Evolutionary conservation across 805 yeast species (phyloP).

Genomic region (Yamadazyma phyllophila): DNA sequence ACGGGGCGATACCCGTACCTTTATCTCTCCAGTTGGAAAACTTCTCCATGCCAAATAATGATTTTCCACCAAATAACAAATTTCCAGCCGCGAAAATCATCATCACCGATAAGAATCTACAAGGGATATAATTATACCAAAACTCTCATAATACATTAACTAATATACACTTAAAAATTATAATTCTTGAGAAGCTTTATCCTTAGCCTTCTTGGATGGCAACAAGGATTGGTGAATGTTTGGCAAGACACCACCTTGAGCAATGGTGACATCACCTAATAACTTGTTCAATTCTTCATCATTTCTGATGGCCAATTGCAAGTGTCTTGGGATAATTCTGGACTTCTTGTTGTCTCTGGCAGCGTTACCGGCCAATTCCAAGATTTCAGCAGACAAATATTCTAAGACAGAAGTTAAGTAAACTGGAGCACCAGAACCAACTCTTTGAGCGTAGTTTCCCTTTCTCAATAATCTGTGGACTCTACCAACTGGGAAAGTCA

Average conservation of each 20-base stretch:
- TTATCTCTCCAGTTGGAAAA: conserved; percentile 83
- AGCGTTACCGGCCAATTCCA: conserved; percentile 98
- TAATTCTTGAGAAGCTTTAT: conserved; percentile 67
- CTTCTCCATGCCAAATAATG: conserved; percentile 59
- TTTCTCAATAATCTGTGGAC: conserved; percentile 94
- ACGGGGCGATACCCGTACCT: conserved; percentile 93
- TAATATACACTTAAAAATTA: conserved; percentile 27
- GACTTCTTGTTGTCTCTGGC: conserved; percentile 99
- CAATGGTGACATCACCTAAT: conserved; percentile 89
- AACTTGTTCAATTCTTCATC: conserved; percentile 98
- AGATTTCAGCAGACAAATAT: conserved; percentile 95
- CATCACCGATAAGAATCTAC: background rate
- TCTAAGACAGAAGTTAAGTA: conserved; percentile 96
- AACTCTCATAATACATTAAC: conserved; percentile 15
- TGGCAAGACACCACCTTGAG: conserved; percentile 99
- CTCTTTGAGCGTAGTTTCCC: conserved; percentile 97
- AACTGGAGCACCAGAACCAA: conserved; percentile 99
- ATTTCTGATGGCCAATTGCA: conserved; percentile 97
- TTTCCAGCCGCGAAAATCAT: background rate
- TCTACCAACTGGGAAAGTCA: conserved; percentile 99
- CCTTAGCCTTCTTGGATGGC: conserved; percentile 69
- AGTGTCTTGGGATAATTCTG: conserved; percentile 98
- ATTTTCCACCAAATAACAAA: too few species aligned
- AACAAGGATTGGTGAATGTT: conserved; percentile 92
- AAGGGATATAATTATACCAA: background rate